Base-by-base conservation (phyloP, 768 basidiomycete species). In the Tricholoma saponaceum region DNA sequence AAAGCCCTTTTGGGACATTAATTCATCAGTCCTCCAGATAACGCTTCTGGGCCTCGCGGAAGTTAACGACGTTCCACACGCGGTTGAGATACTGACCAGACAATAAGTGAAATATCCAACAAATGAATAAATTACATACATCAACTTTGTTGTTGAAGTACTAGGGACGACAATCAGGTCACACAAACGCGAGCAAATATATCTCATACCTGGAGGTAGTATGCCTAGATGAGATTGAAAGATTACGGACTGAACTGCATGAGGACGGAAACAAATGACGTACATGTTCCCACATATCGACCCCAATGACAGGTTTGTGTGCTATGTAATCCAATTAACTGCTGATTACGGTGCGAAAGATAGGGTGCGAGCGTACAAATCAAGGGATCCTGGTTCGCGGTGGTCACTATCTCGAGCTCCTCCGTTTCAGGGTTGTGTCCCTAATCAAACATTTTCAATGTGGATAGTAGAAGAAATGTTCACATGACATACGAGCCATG, bases 241-340 rank as follows among this genome's bases (percentile, higher is more conserved):
- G 53, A 41, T 43, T 18, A 54, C 25, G 23, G 58, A 56, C 41
- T 58, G 23, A 59, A 56, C 41, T 58, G 59, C 18, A 26, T 53
- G 3, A 65, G 22, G 23, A 52, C 16, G 5, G 7, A 51, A 35
- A 44, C 55, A 23, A 56, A 60, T 58, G 35, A 81, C 86, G 43
- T 65, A 87, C 87, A 72, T 95, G 93, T 72, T 95, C 92, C 96
- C 96, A 98, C 66, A 98, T 89, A 74, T 99, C 96, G 62, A 98
- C 87, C 32, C 97, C 97, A 69, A 99, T 84, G 68, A 99, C 87
- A 18, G 96, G 95, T 16, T 82, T 80, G 73, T 95, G 91, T 3
- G 87, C 91, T 91, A 66, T 10, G 25, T 56, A 57, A 23, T 51
- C 49, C 49, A 30, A 50, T 44, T 61, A 44, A 37, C 26, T 4